phyloP scores from a whole-genome alignment of 306 rosid species.

The Acacia confusa region DNA sequence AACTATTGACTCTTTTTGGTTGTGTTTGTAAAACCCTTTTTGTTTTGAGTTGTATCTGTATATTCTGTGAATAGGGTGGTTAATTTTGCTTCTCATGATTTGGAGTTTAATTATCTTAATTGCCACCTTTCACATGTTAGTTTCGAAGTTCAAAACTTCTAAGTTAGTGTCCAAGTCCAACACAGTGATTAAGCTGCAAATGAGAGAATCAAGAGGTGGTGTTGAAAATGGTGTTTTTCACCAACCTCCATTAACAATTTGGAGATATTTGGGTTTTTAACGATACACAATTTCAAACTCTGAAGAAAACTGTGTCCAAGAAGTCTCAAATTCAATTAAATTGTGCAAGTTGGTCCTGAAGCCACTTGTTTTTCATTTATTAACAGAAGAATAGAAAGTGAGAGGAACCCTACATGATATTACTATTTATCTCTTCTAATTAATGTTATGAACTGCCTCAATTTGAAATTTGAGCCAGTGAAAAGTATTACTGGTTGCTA shows the following conservation, averaged over 20 bases:
- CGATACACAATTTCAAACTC: neutral
- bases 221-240: neutral
- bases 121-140: neutral
- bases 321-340: neutral
- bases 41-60: neutral
- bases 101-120: neutral
- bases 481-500: too few relatives aligned
- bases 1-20: conserved; percentile 3
- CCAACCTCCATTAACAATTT: too few relatives aligned
- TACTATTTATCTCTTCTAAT: neutral
- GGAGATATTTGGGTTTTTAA: neutral
- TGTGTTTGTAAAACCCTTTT: neutral
- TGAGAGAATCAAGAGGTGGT: neutral
- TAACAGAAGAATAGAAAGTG: neutral
- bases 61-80: conserved; percentile 16
- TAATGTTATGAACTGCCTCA: neutral
- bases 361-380: neutral
- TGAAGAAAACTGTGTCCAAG: neutral
- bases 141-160: neutral
- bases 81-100: neutral
- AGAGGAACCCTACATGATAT: neutral
- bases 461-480: neutral
- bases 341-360: neutral
- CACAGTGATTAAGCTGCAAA: neutral
- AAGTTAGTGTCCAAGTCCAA: neutral